phyloP scores from a whole-genome alignment of 257 asterid species.

The Nicotiana otophora region DNA sequence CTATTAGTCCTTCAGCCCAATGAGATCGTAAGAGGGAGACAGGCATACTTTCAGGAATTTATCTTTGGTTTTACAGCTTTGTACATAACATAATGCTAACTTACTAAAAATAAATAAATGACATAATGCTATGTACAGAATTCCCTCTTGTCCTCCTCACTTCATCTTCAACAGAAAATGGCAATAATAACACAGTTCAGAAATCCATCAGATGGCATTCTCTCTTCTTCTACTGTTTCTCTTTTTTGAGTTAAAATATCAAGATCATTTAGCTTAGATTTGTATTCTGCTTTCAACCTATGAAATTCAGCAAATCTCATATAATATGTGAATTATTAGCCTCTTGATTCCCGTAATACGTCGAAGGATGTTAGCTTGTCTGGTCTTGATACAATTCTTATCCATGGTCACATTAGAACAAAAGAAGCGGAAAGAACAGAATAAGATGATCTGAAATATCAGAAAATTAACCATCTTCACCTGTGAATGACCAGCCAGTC shows the following conservation, averaged over 20 bases:
- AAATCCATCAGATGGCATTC: neutral
- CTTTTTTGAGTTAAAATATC: conserved; percentile 3
- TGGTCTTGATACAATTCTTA: neutral
- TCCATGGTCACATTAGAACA: neutral
- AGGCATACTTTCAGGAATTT: neutral
- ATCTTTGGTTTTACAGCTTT: neutral
- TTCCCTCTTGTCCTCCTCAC: neutral
- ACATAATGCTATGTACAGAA: neutral
- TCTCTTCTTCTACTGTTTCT: neutral
- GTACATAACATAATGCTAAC: neutral
- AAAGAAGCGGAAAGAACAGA: neutral
- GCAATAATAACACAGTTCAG: neutral
- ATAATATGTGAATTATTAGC: neutral
- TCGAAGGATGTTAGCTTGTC: neutral
- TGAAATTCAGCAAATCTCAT: neutral
- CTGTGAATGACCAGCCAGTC: conserved; percentile 95
- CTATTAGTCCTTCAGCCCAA: neutral
- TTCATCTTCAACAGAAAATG: neutral
- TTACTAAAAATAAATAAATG: neutral
- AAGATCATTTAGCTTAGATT: neutral
- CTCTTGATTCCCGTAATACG: neutral
- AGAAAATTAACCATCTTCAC: conserved; percentile 26
- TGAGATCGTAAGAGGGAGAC: neutral
- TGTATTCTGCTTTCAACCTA: neutral
- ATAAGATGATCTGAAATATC: neutral